Evolutionary conservation across 1,284 basidiomycete species (phyloP).

Genomic region (Ganoderma resinaceum): DNA sequence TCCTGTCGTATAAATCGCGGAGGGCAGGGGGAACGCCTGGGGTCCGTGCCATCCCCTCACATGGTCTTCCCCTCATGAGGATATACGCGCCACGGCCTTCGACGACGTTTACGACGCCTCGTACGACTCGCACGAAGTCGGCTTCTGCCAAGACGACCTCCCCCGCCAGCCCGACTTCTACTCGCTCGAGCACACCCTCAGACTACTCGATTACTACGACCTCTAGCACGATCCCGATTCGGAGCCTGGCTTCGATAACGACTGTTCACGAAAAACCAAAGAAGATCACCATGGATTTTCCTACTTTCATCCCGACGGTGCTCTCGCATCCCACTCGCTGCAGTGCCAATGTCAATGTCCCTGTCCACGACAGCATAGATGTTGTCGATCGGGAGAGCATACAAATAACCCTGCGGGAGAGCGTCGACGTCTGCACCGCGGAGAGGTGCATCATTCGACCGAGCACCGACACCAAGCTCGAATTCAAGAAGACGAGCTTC

Average conservation of each 20-base stretch:
- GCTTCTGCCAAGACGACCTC: background rate
- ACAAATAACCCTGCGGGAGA: background rate
- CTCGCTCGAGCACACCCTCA: background rate
- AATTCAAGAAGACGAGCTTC: background rate
- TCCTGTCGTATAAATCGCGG: background rate
- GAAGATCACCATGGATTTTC: background rate
- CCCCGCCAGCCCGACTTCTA: background rate
- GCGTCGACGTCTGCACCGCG: background rate
- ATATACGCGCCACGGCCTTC: constrained; percentile 3
- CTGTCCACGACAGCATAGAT: background rate
- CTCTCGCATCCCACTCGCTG: background rate
- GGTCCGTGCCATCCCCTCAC: background rate
- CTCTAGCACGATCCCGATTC: background rate
- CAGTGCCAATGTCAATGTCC: background rate
- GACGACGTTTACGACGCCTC: constrained; percentile 1
- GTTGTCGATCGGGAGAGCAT: background rate
- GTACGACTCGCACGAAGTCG: constrained; percentile 5
- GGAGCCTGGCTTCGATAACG: background rate
- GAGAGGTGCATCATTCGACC: background rate
- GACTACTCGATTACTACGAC: background rate
- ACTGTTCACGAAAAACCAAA: background rate
- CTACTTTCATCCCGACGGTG: background rate
- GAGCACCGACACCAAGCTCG: constrained; percentile 3
- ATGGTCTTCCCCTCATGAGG: constrained; percentile 1
- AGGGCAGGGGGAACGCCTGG: too few species aligned